phyloP scores from a whole-genome alignment of 2,329 filamentous ascomycete genomes.

The Fusarium nematophilum region DNA sequence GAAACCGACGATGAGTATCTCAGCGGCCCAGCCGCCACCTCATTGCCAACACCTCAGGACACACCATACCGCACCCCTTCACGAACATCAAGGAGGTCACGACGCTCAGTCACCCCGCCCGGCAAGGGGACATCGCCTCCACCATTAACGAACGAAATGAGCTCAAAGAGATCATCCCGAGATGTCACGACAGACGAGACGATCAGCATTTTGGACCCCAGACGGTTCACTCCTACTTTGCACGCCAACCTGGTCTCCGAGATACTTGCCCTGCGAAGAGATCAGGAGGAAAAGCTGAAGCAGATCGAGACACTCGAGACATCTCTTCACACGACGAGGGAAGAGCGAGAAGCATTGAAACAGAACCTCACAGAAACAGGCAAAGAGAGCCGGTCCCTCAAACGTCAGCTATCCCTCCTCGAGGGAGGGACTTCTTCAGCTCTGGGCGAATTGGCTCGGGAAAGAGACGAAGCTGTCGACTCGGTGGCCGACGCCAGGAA shows the following conservation, averaged over 20 bases:
- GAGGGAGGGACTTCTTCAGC: constrained; percentile 91
- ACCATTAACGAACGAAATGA: constrained; percentile 56
- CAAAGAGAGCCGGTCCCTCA: constrained; percentile 83
- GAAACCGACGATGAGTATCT: constrained; percentile 73
- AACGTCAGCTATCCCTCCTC: constrained; percentile 85
- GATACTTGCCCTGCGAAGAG: constrained; percentile 86
- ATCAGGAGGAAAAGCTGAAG: constrained; percentile 89
- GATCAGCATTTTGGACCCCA: constrained; percentile 83
- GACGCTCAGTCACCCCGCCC: constrained; percentile 75
- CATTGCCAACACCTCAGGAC: constrained; percentile 76
- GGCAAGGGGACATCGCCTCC: constrained; percentile 69
- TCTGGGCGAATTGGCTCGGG: constrained; percentile 82
- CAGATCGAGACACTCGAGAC: constrained; percentile 88
- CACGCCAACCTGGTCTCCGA: constrained; percentile 96
- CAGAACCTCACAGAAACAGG: constrained; percentile 69
- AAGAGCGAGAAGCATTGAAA: constrained; percentile 79
- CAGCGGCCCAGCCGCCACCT: constrained; percentile 63
- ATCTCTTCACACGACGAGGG: constrained; percentile 74
- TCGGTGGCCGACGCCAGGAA: constrained; percentile 77
- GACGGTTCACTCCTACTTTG: constrained; percentile 92
- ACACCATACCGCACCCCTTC: constrained; percentile 81
- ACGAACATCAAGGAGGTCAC: constrained; percentile 69
- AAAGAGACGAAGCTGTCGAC: constrained; percentile 86
- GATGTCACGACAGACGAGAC: constrained; percentile 74
- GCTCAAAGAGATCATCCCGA: constrained; percentile 63